These are phyloP conservation scores for Cladosporium colombiae DNA, from an alignment of 2,329 filamentous ascomycete genomes.

Conservation along the genomic window DNA sequence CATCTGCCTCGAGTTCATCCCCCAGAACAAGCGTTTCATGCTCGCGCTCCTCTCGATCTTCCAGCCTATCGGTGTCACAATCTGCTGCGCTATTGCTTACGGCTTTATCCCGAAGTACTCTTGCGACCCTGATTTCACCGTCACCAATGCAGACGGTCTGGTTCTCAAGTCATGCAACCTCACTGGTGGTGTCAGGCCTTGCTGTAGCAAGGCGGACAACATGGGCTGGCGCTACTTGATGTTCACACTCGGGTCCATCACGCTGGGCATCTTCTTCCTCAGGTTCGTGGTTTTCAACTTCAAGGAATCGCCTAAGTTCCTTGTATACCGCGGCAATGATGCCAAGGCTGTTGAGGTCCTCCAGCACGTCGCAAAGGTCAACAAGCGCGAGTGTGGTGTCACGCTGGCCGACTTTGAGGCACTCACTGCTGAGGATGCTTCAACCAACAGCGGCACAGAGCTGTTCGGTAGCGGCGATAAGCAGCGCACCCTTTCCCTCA, in stretches of 20 bases:
- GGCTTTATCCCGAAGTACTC: conserved; percentile 55
- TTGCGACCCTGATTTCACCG: conserved; percentile 52
- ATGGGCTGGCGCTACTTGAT: conserved; percentile 50
- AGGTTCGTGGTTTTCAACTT: conserved; percentile 58
- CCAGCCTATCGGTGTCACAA: conserved; percentile 57
- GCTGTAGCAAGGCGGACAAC: conserved; percentile 43
- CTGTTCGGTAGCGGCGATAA: conserved; percentile 38
- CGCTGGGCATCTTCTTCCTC: conserved; percentile 50
- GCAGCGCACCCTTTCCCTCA: conserved; percentile 32
- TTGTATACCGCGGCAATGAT: conserved; percentile 56
- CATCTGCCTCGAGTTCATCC: conserved; percentile 59
- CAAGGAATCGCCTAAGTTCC: conserved; percentile 62
- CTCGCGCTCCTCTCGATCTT: conserved; percentile 57
- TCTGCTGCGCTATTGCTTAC: conserved; percentile 55
- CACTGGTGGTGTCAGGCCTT: conserved; percentile 34
- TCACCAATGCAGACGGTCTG: conserved; percentile 31
- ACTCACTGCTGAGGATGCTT: conserved; percentile 37
- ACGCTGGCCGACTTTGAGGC: conserved; percentile 40
- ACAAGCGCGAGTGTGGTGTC: conserved; percentile 40
- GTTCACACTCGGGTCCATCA: conserved; percentile 44
- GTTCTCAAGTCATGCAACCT: conserved; percentile 47
- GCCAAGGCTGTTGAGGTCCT: conserved; percentile 51
- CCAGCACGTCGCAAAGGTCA: conserved; percentile 46
- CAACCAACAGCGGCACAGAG: conserved; percentile 28
- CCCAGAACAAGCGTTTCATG: conserved; percentile 53